A percentile compares a stretch with the other conserved stretches of the same genome.
Evolutionary conservation across 352 stramenopile genomes (phyloP).

Genomic region (Pythium scleroteichum): DNA sequence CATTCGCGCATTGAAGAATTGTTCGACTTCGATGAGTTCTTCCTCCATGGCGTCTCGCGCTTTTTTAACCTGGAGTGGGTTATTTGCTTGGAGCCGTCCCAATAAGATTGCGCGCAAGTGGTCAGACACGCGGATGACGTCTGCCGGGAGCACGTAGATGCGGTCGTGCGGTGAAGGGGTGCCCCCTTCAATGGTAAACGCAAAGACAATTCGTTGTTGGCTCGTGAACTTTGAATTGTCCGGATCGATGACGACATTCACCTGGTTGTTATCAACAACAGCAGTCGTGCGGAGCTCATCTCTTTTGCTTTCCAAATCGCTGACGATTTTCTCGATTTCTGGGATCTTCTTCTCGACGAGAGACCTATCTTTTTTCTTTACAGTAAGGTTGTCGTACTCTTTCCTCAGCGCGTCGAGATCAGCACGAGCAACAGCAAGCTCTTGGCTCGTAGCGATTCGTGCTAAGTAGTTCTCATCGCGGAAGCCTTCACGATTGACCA

Average conservation of each 20-base stretch:
- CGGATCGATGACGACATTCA: neutral
- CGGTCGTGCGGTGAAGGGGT: slow-evolving; percentile 27
- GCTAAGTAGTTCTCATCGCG: slow-evolving; percentile 29
- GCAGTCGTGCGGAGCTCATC: neutral
- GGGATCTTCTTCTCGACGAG: slow-evolving; percentile 24
- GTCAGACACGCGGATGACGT: slow-evolving; percentile 48
- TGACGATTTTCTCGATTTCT: slow-evolving; percentile 21
- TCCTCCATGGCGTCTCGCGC: slow-evolving; percentile 35
- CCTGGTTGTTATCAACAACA: neutral
- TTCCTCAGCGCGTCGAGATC: slow-evolving; percentile 24
- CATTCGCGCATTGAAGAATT: slow-evolving; percentile 35
- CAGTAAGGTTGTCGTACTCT: neutral
- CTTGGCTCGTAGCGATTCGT: slow-evolving; percentile 33
- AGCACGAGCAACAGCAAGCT: slow-evolving; percentile 34
- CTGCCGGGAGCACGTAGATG: slow-evolving; percentile 48
- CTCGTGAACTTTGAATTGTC: too few species aligned
- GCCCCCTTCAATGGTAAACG: slow-evolving; percentile 36
- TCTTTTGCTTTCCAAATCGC: slow-evolving; percentile 20
- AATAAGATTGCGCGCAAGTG: slow-evolving; percentile 48
- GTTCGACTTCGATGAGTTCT: slow-evolving; percentile 39
- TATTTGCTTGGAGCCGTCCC: slow-evolving; percentile 49
- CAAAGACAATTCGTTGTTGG: slow-evolving; percentile 29
- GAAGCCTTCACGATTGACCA: slow-evolving; percentile 27
- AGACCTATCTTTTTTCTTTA: slow-evolving; percentile 25
- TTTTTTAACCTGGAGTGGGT: slow-evolving; percentile 32